Percentiles rank a stretch among this genome's conserved stretches.
These are phyloP conservation scores for Sanghuangporus weigelae DNA, from an alignment of 1,284 basidiomycete genomes.

Conservation along the genomic window DNA sequence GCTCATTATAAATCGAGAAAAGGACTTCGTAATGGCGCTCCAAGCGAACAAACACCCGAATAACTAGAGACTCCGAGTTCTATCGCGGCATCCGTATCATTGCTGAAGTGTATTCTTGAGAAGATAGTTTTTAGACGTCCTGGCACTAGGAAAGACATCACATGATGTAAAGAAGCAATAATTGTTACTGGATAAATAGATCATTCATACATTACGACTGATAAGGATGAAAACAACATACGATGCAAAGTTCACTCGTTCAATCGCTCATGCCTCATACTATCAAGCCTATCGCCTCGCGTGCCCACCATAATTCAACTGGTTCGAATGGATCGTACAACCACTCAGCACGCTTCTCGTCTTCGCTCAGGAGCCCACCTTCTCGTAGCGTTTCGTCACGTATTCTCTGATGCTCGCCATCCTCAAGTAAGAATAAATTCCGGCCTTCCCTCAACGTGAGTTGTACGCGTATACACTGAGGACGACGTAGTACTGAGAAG, in stretches of 20 bases:
- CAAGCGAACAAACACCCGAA: not conserved
- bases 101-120: not conserved
- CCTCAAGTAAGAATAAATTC: not conserved
- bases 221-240: not conserved
- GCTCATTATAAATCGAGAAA: not conserved
- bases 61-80: not conserved
- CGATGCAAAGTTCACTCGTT: not conserved
- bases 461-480: conserved; percentile 2
- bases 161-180: not conserved
- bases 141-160: not conserved
- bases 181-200: not conserved
- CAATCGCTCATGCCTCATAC: not conserved
- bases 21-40: not conserved
- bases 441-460: not conserved
- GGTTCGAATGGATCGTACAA: conserved; percentile 29
- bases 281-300: not conserved
- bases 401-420: not conserved
- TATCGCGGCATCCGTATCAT: not conserved
- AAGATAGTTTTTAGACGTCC: not conserved
- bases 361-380: not conserved
- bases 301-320: conserved; percentile 29
- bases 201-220: not conserved
- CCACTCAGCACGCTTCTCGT: not conserved
- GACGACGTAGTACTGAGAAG: not conserved
- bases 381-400: not conserved